phyloP scores from a whole-genome alignment of 140 eudicot genomes.

The Anethum foeniculum region DNA sequence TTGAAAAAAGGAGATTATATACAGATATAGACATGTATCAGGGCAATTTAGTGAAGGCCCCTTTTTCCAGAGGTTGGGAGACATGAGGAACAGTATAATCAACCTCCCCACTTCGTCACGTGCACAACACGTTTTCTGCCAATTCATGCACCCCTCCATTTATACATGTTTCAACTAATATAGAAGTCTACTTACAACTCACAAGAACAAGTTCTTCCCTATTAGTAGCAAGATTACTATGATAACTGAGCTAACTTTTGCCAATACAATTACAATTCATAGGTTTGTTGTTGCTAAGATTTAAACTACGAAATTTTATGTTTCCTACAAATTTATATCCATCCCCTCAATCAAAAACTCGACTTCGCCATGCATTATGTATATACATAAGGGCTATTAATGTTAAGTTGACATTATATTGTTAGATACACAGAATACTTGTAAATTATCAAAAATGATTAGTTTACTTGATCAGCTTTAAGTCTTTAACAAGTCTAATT shows the following conservation, averaged over 20 bases:
- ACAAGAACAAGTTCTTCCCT: neutral
- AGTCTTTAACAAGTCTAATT: too few relatives aligned
- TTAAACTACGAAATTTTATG: neutral
- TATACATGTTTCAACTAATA: neutral
- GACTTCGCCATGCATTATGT: neutral
- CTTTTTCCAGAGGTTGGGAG: constrained; percentile 20
- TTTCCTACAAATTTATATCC: too few relatives aligned
- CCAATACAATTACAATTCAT: neutral
- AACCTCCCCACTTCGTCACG: constrained; percentile 19
- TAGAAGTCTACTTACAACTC: neutral
- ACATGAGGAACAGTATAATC: constrained; percentile 9
- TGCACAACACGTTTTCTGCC: constrained; percentile 17
- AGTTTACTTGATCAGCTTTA: neutral
- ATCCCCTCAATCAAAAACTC: neutral
- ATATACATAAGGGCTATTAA: neutral
- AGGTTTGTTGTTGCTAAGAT: neutral
- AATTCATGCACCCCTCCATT: neutral
- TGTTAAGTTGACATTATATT: neutral
- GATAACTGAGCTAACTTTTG: neutral
- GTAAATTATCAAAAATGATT: neutral
- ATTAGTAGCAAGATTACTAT: neutral
- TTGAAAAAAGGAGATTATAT: too few relatives aligned
- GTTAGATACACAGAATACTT: neutral
- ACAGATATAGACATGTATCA: neutral
- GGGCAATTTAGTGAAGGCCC: constrained; percentile 6